These are phyloP conservation scores for Podaxis sp. DNA, from an alignment of 768 basidiomycete genomes.

Conservation along the genomic window DNA sequence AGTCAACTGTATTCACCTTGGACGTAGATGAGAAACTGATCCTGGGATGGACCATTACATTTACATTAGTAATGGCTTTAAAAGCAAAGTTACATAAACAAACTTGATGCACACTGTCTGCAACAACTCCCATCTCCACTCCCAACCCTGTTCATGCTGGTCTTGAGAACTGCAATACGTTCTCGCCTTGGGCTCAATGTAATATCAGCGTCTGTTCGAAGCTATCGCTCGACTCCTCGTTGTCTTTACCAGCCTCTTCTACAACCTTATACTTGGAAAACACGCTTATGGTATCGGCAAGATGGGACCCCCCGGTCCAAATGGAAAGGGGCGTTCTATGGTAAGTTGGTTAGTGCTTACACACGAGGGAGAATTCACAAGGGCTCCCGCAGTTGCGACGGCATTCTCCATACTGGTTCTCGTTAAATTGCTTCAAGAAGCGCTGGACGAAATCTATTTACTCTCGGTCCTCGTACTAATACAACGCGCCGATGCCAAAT, in stretches of 20 bases:
- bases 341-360: constrained; percentile 16
- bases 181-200: constrained; percentile 9
- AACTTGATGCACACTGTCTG: not conserved
- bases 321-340: constrained; percentile 26
- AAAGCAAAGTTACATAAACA: not conserved
- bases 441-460: constrained; percentile 25
- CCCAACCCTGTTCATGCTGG: constrained; percentile 24
- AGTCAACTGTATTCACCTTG: not conserved
- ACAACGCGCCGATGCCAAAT: constrained; percentile 25
- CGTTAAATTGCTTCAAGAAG: constrained; percentile 16
- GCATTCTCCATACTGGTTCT: not conserved
- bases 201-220: not conserved
- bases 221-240: constrained; percentile 14
- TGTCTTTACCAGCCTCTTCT: constrained; percentile 21
- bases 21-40: not conserved
- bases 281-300: constrained; percentile 24
- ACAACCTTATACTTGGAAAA: constrained; percentile 12
- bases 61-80: constrained; percentile 1
- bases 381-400: constrained; percentile 5
- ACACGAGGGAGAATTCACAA: constrained; percentile 5
- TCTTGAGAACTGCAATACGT: constrained; percentile 24
- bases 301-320: constrained; percentile 34
- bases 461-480: constrained; percentile 25
- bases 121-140: not conserved
- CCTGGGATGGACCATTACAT: not conserved